Evolutionary conservation across 768 basidiomycete species (phyloP).

Genomic region (Phylloporus scabripes): DNA sequence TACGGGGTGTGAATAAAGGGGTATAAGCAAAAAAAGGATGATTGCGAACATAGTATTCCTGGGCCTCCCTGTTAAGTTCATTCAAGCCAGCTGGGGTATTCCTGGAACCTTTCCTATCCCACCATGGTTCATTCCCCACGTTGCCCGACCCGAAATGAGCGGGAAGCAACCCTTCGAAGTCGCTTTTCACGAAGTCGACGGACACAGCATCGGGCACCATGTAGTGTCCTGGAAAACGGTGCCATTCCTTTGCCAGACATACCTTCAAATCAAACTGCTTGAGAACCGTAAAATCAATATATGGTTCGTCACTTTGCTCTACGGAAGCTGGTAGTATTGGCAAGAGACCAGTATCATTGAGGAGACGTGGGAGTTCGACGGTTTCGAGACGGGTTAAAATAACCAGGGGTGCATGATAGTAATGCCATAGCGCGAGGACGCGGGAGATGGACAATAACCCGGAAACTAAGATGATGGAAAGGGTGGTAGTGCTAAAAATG

Average conservation of each 20-base stretch:
- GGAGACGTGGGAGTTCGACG: conserved; percentile 73
- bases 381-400: conserved; percentile 67
- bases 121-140: conserved; percentile 24
- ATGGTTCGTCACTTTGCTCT: conserved; percentile 41
- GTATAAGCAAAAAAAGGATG: neutral
- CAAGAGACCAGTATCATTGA: conserved; percentile 66
- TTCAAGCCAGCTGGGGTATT: conserved; percentile 66
- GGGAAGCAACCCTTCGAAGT: conserved; percentile 86
- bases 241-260: conserved; percentile 94
- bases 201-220: conserved; percentile 77
- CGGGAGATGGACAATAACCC: conserved; percentile 72
- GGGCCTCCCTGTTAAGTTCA: conserved; percentile 79
- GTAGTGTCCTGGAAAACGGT: conserved; percentile 89
- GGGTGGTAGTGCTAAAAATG: conserved; percentile 73
- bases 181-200: conserved; percentile 88
- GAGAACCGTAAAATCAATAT: conserved; percentile 65
- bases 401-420: conserved; percentile 87
- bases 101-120: conserved; percentile 52
- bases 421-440: conserved; percentile 74
- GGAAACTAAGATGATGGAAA: conserved; percentile 60
- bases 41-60: conserved; percentile 66
- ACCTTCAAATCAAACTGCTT: conserved; percentile 65
- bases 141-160: conserved; percentile 57
- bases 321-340: conserved; percentile 38
- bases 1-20: conserved; percentile 22